phyloP scores from a whole-genome alignment of 257 asterid genomes.

The Agastache rugosa region DNA sequence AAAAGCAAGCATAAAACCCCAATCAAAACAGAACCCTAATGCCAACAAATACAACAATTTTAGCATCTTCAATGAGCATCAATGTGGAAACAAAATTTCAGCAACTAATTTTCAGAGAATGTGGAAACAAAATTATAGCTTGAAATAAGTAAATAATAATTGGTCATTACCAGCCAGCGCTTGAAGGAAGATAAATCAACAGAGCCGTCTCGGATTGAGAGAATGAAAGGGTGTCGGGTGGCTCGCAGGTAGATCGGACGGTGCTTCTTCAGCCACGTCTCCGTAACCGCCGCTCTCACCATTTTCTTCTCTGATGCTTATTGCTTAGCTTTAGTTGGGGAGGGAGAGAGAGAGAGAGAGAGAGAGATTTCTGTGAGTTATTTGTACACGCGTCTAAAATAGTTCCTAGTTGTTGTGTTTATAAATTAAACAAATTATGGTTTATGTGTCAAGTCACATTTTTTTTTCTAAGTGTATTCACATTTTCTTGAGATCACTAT shows the following conservation, averaged over 20 bases:
- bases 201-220: conserved; percentile 77
- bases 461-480: too few relatives aligned
- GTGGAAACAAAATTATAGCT: conserved; percentile 6
- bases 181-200: conserved; percentile 67
- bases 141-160: background rate
- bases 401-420: background rate
- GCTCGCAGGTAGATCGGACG: conserved; percentile 53
- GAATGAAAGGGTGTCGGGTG: conserved; percentile 79
- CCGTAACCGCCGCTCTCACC: conserved; percentile 45
- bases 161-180: conserved; percentile 77
- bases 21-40: background rate
- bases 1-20: background rate
- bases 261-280: conserved; percentile 69
- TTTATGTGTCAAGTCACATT: background rate
- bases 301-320: conserved; percentile 25
- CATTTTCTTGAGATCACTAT: too few relatives aligned
- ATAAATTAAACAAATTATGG: background rate
- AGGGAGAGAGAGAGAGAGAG: background rate
- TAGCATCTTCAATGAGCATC: background rate
- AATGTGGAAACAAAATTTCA: background rate
- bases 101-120: background rate
- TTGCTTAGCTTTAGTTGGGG: background rate
- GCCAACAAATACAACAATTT: background rate
- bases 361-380: background rate
- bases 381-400: too few relatives aligned